Evolutionary conservation across 148 eudicot species (phyloP).

Genomic region (Pouteria glomerata): DNA sequence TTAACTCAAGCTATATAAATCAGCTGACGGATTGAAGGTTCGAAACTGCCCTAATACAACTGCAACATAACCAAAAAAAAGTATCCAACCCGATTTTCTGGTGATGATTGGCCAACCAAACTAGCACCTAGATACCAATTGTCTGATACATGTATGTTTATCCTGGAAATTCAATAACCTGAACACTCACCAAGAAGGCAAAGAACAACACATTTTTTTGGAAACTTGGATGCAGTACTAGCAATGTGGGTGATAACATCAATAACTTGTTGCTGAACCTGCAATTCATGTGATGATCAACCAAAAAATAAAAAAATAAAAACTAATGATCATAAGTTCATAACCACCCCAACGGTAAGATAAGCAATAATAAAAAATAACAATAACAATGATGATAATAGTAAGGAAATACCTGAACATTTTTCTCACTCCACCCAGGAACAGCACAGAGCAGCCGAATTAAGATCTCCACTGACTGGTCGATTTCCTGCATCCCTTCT

Average conservation of each 20-base stretch:
- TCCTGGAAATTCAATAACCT: background rate
- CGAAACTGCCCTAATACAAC: background rate
- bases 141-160: too few species aligned
- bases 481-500: constrained; percentile 61
- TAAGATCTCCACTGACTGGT: constrained; percentile 84
- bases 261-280: constrained; percentile 98
- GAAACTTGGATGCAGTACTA: constrained; percentile 74
- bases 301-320: too few species aligned
- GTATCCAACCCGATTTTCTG: background rate
- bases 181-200: constrained; percentile 74
- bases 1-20: background rate
- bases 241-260: constrained; percentile 76
- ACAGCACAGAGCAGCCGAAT: constrained; percentile 85
- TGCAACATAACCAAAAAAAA: background rate
- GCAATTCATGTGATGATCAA: too few species aligned
- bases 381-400: too few species aligned
- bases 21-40: too few species aligned
- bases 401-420: constrained; percentile 64
- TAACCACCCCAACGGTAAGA: background rate
- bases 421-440: constrained; percentile 99
- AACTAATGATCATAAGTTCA: background rate
- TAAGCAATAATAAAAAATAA: too few species aligned
- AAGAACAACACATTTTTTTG: constrained; percentile 95
- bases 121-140: background rate
- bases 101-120: background rate